These are phyloP conservation scores for Wickerhamiella spandovensis DNA, from an alignment of 805 yeast genomes.

Conservation along the genomic window DNA sequence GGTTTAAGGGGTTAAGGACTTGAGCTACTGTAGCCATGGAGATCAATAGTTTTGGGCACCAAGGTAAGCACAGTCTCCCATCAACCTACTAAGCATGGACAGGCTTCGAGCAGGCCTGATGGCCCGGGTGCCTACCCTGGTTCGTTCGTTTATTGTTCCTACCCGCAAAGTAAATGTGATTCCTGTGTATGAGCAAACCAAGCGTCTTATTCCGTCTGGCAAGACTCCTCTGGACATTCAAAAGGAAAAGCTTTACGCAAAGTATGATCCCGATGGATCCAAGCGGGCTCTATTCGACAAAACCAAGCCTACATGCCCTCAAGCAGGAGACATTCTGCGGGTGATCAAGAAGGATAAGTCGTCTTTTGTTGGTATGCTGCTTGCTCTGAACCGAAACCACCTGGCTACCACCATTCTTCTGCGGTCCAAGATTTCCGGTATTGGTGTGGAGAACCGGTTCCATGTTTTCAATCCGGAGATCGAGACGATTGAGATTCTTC, in stretches of 20 bases:
- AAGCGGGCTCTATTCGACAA: constrained; percentile 44
- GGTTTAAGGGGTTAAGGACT: background rate
- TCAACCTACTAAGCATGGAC: background rate
- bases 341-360: constrained; percentile 51
- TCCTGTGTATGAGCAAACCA: constrained; percentile 24
- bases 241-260: constrained; percentile 37
- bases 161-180: constrained; percentile 28
- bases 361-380: constrained; percentile 60
- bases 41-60: too few species aligned
- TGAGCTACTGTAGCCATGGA: background rate
- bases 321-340: constrained; percentile 73
- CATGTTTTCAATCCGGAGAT: constrained; percentile 72
- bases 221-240: constrained; percentile 30
- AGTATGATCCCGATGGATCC: constrained; percentile 60
- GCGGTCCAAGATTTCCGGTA: constrained; percentile 66
- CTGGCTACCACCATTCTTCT: constrained; percentile 64
- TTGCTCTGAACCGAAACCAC: constrained; percentile 61
- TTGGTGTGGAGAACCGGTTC: constrained; percentile 77
- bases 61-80: too few species aligned
- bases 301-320: constrained; percentile 35
- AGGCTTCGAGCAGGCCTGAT: background rate
- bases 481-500: constrained; percentile 60
- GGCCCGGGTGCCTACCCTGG: background rate
- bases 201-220: constrained; percentile 23
- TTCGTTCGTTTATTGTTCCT: constrained; percentile 25